Evolutionary conservation across 164 flowering plant species (phyloP).

Genomic region (Macadamia integrifolia): DNA sequence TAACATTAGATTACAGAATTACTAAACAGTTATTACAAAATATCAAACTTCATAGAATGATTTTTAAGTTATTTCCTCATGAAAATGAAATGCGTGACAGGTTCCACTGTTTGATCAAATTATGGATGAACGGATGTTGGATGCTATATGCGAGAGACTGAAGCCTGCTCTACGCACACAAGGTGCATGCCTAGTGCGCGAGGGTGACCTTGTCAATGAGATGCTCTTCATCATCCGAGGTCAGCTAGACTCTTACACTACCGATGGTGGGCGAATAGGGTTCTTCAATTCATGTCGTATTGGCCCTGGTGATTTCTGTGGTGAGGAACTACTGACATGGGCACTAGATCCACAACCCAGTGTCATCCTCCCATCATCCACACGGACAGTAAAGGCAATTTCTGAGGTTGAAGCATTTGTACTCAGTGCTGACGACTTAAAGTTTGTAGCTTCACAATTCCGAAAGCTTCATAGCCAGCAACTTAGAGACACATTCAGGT

Average conservation of each 20-base stretch:
- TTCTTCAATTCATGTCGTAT: slow-evolving; percentile 82
- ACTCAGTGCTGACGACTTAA: slow-evolving; percentile 70
- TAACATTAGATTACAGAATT: too few species aligned
- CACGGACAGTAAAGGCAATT: slow-evolving; percentile 74
- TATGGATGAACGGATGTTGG: slow-evolving; percentile 84
- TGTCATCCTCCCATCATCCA: slow-evolving; percentile 68
- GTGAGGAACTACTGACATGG: slow-evolving; percentile 94
- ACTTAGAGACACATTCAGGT: slow-evolving; percentile 73
- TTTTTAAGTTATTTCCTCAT: background rate
- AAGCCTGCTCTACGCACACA: slow-evolving; percentile 74
- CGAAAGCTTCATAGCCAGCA: slow-evolving; percentile 80
- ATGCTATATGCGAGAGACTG: slow-evolving; percentile 91
- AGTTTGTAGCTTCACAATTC: slow-evolving; percentile 82
- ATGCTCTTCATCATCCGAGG: slow-evolving; percentile 93
- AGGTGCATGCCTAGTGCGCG: slow-evolving; percentile 72
- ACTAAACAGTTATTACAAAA: too few species aligned
- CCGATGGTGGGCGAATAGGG: slow-evolving; percentile 88
- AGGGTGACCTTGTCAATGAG: slow-evolving; percentile 89
- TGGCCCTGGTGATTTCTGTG: slow-evolving; percentile 91
- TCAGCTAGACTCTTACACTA: slow-evolving; percentile 81
- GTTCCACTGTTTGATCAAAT: slow-evolving; percentile 84
- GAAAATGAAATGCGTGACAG: slow-evolving; percentile 22
- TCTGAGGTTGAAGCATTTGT: slow-evolving; percentile 91
- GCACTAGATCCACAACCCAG: slow-evolving; percentile 77
- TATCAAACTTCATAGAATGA: too few species aligned